Evolutionary conservation across 2,329 filamentous ascomycete species (phyloP).

Genomic region (Aureobasidium namibiae): DNA sequence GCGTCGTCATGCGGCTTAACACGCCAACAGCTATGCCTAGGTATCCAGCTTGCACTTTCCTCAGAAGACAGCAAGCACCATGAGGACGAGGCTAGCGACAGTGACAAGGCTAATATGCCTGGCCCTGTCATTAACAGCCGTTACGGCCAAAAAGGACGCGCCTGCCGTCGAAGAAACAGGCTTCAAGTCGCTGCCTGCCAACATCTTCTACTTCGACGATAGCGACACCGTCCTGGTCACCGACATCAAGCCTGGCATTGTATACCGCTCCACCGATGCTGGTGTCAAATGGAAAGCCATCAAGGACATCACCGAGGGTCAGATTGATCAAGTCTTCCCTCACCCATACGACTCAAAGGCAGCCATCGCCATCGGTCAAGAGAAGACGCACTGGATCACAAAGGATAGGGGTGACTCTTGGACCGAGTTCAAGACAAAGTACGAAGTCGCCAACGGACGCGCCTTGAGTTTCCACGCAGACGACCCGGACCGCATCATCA

Average conservation of each 20-base stretch:
- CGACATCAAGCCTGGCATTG: constrained; percentile 53
- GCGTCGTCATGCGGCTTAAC: constrained; percentile 3
- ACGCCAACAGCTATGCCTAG: background rate
- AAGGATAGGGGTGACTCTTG: constrained; percentile 75
- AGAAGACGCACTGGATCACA: constrained; percentile 71
- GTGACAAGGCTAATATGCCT: constrained; percentile 6
- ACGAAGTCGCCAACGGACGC: constrained; percentile 48
- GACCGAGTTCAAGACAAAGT: constrained; percentile 60
- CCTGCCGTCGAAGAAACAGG: constrained; percentile 58
- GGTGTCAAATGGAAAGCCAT: constrained; percentile 68
- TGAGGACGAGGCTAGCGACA: constrained; percentile 8
- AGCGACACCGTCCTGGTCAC: constrained; percentile 73
- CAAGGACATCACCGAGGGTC: constrained; percentile 54
- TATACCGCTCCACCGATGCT: constrained; percentile 74
- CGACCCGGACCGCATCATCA: constrained; percentile 78
- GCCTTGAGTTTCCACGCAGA: constrained; percentile 71
- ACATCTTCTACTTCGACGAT: constrained; percentile 85
- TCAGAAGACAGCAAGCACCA: background rate
- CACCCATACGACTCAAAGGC: constrained; percentile 71
- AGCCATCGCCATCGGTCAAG: constrained; percentile 67
- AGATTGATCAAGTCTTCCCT: constrained; percentile 57
- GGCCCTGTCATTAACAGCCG: constrained; percentile 10
- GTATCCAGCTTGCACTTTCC: background rate
- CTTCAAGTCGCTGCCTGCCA: constrained; percentile 59
- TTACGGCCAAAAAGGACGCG: constrained; percentile 22